Percentiles rank a stretch among this genome's conserved stretches.
Evolutionary conservation across 495 filamentous ascomycete species (phyloP).

Genomic region (Pseudomonodictys pantanalensis): DNA sequence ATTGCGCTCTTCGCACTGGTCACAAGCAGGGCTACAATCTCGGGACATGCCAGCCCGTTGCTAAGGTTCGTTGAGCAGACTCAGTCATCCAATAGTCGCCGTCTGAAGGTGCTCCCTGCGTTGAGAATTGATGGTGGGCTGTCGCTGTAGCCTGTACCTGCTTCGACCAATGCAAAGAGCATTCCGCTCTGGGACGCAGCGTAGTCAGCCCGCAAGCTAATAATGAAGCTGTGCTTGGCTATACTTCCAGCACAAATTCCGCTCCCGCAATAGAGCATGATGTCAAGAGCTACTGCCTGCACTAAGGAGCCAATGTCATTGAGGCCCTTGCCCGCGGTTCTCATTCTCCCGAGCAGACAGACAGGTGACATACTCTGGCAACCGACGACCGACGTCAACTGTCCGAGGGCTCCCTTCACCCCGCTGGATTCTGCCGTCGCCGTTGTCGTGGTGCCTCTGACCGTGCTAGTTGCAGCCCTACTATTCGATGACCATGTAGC

Average conservation of each 20-base stretch:
- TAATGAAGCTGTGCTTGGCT: neutral
- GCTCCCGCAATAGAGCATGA: neutral
- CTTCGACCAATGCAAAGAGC: too few relatives aligned
- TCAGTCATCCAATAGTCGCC: neutral
- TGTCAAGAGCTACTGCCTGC: too few relatives aligned
- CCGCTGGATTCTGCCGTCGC: neutral
- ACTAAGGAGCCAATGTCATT: too few relatives aligned
- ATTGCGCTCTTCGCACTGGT: conserved; percentile 19
- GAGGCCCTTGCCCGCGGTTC: too few relatives aligned
- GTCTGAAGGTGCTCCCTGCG: neutral
- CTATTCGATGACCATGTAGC: neutral
- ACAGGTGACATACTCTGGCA: too few relatives aligned
- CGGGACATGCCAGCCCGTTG: conserved; percentile 2
- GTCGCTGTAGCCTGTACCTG: neutral
- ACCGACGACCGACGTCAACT: too few relatives aligned
- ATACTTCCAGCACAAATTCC: neutral
- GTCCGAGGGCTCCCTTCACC: neutral
- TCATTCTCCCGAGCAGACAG: too few relatives aligned
- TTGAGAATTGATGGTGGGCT: neutral
- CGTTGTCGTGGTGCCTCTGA: too few relatives aligned
- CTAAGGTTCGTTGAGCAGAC: neutral
- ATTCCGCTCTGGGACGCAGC: too few relatives aligned
- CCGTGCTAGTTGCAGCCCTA: neutral
- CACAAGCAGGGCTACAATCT: conserved; percentile 28
- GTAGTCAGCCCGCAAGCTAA: neutral